Base-by-base conservation (phyloP, 2,329 filamentous ascomycete genomes). In the Fusarium sp. region DNA sequence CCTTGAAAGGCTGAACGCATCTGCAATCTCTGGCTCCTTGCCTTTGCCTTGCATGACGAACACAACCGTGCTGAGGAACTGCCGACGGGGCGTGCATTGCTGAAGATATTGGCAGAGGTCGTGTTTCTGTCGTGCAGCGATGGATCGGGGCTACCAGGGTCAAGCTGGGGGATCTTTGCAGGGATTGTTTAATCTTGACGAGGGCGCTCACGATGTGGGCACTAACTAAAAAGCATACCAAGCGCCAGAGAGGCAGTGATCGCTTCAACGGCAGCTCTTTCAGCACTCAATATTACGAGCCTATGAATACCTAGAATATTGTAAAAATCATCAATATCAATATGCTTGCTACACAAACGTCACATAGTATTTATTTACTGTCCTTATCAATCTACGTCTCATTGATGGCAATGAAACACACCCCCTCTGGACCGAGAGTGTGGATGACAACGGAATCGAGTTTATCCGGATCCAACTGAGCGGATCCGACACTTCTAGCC, bases 161-260 rank as follows among this genome's bases (percentile, higher is more conserved):
- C 70, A 70, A 73, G 73, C 66, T 65, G 69, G 73, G 69, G 73
- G 66, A 75, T 74, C 66, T 73, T 56, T 75, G 27, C 73, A 73
- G 42, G 74, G 71, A 73, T 60, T 20, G 36, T 33, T 45, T 33
- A 14, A 61, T 50, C 54, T 42, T 36, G 18, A 67, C n/a, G 11
- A 29, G 27, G 56, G 20, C 62, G 45, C 42, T 25, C 22, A 29
- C 47, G 27, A 18, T 57, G 52, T 35, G 52, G 31, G 33, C 54
- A n/a, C 54, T 20, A 35, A 11, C 16, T 35, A 18, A 18, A 58
- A 29, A 27, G 7, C 22, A 27, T 35, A 38, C 56, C 29, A 58
- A 58, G 22, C 22, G 25, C 56, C 35, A 59, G 56, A 59, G 38
- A 35, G 18, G 47, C 47, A 52, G 27, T 29, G 47, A 52, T 52